Conservation (phyloP, 2,329 filamentous ascomycete species). For the Biscogniauxia mediterranea region DNA sequence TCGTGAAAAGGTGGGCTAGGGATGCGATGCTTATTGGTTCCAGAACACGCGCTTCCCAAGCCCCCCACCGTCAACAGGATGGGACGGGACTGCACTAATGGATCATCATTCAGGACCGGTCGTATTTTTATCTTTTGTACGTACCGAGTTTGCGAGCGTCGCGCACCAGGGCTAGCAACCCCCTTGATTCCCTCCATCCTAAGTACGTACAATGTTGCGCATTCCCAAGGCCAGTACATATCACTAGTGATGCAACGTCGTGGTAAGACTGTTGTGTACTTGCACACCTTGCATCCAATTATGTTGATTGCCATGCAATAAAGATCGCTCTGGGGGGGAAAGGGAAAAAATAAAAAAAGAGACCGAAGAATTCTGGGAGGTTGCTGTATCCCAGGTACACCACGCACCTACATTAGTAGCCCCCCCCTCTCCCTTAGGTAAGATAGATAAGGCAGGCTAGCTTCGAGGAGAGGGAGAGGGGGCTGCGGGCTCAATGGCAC, state of each 20-base stretch:
- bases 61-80: conserved; percentile 19
- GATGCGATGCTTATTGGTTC: conserved; percentile 19
- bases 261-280: not conserved
- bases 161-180: not conserved
- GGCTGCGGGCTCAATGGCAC: too few relatives aligned
- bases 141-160: not conserved
- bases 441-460: not conserved
- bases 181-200: not conserved
- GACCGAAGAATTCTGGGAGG: too few relatives aligned
- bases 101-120: conserved; percentile 14
- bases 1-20: conserved; percentile 15
- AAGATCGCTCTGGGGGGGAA: too few relatives aligned
- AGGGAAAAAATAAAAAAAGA: not conserved
- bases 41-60: conserved; percentile 20
- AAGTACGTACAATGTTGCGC: not conserved
- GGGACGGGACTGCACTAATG: conserved; percentile 1
- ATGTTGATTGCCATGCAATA: not conserved
- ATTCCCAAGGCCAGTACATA: not conserved
- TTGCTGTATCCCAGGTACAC: not conserved
- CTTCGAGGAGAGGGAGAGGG: not conserved
- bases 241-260: not conserved
- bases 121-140: conserved; percentile 9
- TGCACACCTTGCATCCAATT: not conserved
- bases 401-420: not conserved
- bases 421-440: not conserved